Evolutionary conservation across 1,284 basidiomycete species (phyloP).

Genomic region (Porogramme epimiltina): DNA sequence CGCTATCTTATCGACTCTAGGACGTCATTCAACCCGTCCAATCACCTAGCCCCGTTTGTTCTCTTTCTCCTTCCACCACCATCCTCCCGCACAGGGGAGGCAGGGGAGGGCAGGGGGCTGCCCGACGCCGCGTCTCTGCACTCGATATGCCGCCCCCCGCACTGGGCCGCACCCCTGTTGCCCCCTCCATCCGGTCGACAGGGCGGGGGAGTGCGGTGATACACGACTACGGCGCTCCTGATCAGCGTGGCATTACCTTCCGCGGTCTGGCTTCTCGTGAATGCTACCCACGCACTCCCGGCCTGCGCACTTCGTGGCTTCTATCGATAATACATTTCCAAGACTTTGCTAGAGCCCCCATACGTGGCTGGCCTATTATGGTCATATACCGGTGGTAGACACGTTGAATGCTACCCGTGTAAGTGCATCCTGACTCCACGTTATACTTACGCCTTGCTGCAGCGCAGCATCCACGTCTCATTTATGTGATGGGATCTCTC

Average conservation of each 20-base stretch:
- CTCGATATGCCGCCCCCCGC: not conserved
- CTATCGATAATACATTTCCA: not conserved
- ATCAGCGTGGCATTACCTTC: constrained; percentile 4
- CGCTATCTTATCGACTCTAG: constrained; percentile 17
- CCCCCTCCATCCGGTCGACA: not conserved
- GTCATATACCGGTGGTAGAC: not conserved
- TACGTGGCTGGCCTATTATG: not conserved
- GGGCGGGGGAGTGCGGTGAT: not conserved
- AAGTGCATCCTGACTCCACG: not conserved
- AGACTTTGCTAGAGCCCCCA: not conserved
- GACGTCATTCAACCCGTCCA: not conserved
- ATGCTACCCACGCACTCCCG: too few species aligned
- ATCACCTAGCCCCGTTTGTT: not conserved
- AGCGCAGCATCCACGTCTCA: too few species aligned
- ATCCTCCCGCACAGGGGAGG: too few species aligned
- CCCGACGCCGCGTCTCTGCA: too few species aligned
- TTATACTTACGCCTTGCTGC: too few species aligned
- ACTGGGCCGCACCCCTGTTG: not conserved
- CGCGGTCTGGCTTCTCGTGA: too few species aligned
- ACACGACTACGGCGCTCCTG: constrained; percentile 1
- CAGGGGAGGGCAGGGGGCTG: not conserved
- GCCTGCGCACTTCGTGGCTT: not conserved
- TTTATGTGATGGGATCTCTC: too few species aligned
- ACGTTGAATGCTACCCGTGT: not conserved
- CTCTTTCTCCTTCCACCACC: not conserved